Evolutionary conservation across 2,329 filamentous ascomycete species (phyloP).

Genomic region (Calycina marina): DNA sequence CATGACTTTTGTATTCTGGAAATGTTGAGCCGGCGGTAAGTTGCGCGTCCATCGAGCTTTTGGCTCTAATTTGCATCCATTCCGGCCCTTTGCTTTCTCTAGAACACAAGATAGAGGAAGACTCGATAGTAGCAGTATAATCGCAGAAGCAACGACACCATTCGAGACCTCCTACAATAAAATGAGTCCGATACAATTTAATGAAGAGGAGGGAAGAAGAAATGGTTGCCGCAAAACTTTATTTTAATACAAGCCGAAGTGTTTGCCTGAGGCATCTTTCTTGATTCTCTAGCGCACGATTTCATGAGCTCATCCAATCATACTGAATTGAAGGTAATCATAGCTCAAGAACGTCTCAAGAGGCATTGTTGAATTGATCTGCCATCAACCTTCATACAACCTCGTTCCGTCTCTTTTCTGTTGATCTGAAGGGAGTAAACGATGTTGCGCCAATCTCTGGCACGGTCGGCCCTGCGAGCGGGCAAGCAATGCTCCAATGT

Average conservation of each 20-base stretch:
- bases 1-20: too few species aligned
- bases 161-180: slow-evolving; percentile 60
- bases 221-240: too few species aligned
- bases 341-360: slow-evolving; percentile 3
- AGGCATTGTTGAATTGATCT: slow-evolving; percentile 5
- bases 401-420: slow-evolving; percentile 24
- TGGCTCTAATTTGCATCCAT: slow-evolving; percentile 55
- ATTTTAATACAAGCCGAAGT: too few species aligned
- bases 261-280: too few species aligned
- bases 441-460: slow-evolving; percentile 55
- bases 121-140: slow-evolving; percentile 39
- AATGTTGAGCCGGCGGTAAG: slow-evolving; percentile 64
- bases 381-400: slow-evolving; percentile 5
- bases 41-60: slow-evolving; percentile 30
- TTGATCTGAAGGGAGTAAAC: slow-evolving; percentile 41
- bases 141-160: slow-evolving; percentile 25
- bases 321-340: too few species aligned
- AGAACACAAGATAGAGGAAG: slow-evolving; percentile 60
- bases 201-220: slow-evolving; percentile 26
- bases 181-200: slow-evolving; percentile 48
- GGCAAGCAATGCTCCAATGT: slow-evolving; percentile 42
- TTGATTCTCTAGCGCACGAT: too few species aligned
- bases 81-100: slow-evolving; percentile 44
- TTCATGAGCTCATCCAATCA: too few species aligned
- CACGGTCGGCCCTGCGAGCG: slow-evolving; percentile 54